Evolutionary conservation across 768 basidiomycete species (phyloP).

Genomic region (Boletus rubescentipes): DNA sequence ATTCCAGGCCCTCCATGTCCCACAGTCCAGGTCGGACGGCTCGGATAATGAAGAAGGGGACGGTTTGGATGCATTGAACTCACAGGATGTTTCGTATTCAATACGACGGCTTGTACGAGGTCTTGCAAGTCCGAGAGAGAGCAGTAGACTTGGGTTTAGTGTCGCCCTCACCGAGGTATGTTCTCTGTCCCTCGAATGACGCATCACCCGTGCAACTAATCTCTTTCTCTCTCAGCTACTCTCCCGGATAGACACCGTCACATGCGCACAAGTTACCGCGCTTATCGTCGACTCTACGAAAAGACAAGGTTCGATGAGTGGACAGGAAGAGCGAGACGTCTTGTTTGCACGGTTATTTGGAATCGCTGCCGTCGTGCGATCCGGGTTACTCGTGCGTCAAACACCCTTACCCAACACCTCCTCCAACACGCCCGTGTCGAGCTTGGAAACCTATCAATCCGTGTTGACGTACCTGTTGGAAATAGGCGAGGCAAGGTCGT

Average conservation of each 20-base stretch:
- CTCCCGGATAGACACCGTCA: conserved; percentile 73
- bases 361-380: conserved; percentile 79
- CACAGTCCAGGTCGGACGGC: conserved; percentile 42
- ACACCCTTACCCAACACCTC: conserved; percentile 52
- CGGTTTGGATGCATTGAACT: conserved; percentile 66
- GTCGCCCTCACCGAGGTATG: conserved; percentile 93
- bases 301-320: conserved; percentile 71
- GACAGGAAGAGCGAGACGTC: conserved; percentile 91
- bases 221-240: conserved; percentile 54
- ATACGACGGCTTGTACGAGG: conserved; percentile 85
- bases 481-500: conserved; percentile 82
- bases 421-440: conserved; percentile 53
- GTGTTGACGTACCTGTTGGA: conserved; percentile 59
- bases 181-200: neutral
- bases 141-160: conserved; percentile 91
- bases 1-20: conserved; percentile 70
- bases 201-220: conserved; percentile 3
- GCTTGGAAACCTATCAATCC: conserved; percentile 55
- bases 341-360: conserved; percentile 94
- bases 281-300: conserved; percentile 73
- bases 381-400: conserved; percentile 71
- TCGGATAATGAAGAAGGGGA: conserved; percentile 48
- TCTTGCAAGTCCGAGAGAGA: conserved; percentile 88
- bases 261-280: conserved; percentile 72
- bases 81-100: conserved; percentile 91